phyloP scores from a whole-genome alignment of 2,329 filamentous ascomycete genomes.

The Penicillium sp. region DNA sequence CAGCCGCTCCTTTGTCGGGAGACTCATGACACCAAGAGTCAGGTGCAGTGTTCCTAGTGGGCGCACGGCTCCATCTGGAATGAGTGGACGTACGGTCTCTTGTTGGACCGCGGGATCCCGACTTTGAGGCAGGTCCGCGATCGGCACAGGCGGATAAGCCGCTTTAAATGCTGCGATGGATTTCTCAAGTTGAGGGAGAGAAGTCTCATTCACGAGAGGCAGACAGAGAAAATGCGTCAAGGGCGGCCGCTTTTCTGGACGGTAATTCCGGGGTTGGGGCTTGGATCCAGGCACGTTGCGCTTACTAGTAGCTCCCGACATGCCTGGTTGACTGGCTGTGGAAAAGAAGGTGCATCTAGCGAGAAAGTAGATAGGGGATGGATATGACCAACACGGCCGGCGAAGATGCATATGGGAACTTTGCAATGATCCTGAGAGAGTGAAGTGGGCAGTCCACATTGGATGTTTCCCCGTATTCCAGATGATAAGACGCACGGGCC shows the following conservation, averaged over 20 bases:
- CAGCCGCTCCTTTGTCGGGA: slow-evolving; percentile 58
- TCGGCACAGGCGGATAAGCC: slow-evolving; percentile 2
- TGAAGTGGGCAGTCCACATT: too few species aligned
- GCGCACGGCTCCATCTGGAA: slow-evolving; percentile 71
- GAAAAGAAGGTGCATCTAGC: slow-evolving; percentile 2
- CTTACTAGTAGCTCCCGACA: slow-evolving; percentile 15
- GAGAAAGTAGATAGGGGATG: too few species aligned
- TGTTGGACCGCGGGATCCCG: background rate
- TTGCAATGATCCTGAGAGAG: too few species aligned
- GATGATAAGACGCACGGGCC: too few species aligned
- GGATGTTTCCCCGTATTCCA: too few species aligned
- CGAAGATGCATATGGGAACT: too few species aligned
- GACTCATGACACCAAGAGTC: slow-evolving; percentile 83
- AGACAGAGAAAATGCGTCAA: slow-evolving; percentile 53
- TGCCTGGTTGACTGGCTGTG: background rate
- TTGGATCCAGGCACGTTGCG: slow-evolving; percentile 1
- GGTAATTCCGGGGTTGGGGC: slow-evolving; percentile 14
- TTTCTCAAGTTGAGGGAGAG: slow-evolving; percentile 66
- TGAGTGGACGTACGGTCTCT: slow-evolving; percentile 46
- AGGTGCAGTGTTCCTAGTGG: slow-evolving; percentile 82
- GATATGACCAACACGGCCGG: background rate
- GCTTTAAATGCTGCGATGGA: slow-evolving; percentile 66
- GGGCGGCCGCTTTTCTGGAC: slow-evolving; percentile 33
- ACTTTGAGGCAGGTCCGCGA: background rate
- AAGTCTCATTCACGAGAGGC: slow-evolving; percentile 65